Evolutionary conservation across 768 basidiomycete genomes (phyloP).

Genomic region (Lentinula boryana): DNA sequence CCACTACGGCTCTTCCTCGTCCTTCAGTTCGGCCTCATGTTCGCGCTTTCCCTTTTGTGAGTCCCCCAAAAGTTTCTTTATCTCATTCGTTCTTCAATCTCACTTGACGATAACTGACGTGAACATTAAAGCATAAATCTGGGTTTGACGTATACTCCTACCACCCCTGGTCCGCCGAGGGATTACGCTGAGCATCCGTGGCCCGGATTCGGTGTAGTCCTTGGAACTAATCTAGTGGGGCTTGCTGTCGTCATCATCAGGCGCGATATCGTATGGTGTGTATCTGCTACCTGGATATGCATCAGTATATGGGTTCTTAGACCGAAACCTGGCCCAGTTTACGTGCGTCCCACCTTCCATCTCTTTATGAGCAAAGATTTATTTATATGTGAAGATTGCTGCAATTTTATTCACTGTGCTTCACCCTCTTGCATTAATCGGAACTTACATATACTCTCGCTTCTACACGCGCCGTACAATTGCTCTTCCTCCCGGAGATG

Average conservation of each 20-base stretch:
- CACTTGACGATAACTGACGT: background rate
- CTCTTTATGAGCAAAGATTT: no score
- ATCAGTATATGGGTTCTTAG: slow-evolving; percentile 54
- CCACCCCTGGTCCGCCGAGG: slow-evolving; percentile 35
- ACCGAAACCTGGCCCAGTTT: slow-evolving; percentile 61
- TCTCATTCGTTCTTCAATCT: no score
- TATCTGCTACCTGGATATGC: slow-evolving; percentile 70
- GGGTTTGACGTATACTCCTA: slow-evolving; percentile 51
- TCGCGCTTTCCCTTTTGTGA: slow-evolving; percentile 56
- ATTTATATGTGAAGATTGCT: background rate
- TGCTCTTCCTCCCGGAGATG: background rate
- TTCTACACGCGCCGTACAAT: background rate
- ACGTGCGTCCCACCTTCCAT: slow-evolving; percentile 35
- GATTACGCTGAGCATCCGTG: slow-evolving; percentile 60
- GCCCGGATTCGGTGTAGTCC: slow-evolving; percentile 66
- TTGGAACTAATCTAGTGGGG: slow-evolving; percentile 56
- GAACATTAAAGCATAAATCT: slow-evolving; percentile 53
- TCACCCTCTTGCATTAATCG: slow-evolving; percentile 4
- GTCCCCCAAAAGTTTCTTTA: slow-evolving; percentile 12
- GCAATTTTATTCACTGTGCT: slow-evolving; percentile 7
- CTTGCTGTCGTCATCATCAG: slow-evolving; percentile 49
- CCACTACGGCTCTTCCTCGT: slow-evolving; percentile 71
- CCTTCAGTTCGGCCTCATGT: slow-evolving; percentile 49
- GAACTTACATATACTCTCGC: background rate
- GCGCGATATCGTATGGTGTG: slow-evolving; percentile 69